Base-by-base conservation (phyloP, 208 protist genomes). In the Trypanosoma scelopori region DNA sequence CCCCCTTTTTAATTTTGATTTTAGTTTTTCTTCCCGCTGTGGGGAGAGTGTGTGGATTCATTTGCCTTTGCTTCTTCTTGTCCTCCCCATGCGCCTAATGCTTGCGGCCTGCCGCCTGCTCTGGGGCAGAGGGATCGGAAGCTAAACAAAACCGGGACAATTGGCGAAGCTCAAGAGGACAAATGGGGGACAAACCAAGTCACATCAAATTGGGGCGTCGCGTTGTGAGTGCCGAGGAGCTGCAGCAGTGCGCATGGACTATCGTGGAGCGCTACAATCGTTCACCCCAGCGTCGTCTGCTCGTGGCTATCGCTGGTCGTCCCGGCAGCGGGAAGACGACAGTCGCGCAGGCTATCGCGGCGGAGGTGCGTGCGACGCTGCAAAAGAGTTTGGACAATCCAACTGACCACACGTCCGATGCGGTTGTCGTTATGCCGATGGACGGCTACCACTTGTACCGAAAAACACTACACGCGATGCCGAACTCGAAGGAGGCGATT, bases 381-480 rank as follows among this genome's bases (percentile, higher is more conserved):
- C 28, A 5, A 9, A 55, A 3, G 20, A 46, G n/a, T 57, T 76
- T 25, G 35, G 59, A 5, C 22, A 69, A 71, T 12, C 56, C 57
- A 18, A 45, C 27, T 0, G 58, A 70, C 35, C 55, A 57, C 41
- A 48, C 32, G 5, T 49, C 13, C 18, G 37, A 50, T 3, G 52
- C 68, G 65, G 74, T 78, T 79, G 61, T 80, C 52, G 71, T 87
- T 35, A 91, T 94, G 81, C 78, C 85, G 20, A 89, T 92, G 85
- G 88, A 94, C 65, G 88, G 88, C 53, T 94, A 94, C 68, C 88
- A 94, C 66, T 47, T 81, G 35, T 87, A 83, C 55, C 69, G 76
- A n/a, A 22, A 20, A 13, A 71, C 80, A 50, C 73, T 94, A 30
- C 42, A 57, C 28, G 73, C 58, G 55, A 80, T 94, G 83, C 68